A percentile compares a stretch with the other conserved stretches of the same genome.
Evolutionary conservation across 305 asterid species (phyloP).

Genomic region (Solanum hybrid): DNA sequence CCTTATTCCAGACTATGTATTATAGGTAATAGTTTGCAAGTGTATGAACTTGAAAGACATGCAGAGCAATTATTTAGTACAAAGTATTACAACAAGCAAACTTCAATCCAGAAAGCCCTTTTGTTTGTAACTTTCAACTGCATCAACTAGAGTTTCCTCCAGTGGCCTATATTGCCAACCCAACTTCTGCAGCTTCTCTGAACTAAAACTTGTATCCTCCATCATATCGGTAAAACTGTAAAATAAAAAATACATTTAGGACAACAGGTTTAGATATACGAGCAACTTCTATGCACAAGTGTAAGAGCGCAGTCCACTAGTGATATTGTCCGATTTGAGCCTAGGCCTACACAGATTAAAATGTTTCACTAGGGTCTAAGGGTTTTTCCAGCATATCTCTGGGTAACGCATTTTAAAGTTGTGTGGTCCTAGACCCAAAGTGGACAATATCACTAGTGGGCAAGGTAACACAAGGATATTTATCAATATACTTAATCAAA

Average conservation of each 20-base stretch:
- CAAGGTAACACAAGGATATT: neutral
- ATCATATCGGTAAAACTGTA: slow-evolving; percentile 46
- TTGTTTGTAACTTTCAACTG: slow-evolving; percentile 53
- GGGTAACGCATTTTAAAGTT: neutral
- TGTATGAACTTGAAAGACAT: neutral
- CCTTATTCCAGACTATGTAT: neutral
- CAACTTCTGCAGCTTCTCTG: slow-evolving; percentile 49
- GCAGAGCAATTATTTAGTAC: neutral
- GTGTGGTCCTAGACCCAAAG: neutral
- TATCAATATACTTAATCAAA: neutral
- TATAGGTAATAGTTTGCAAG: neutral
- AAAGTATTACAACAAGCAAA: neutral
- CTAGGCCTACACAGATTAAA: neutral
- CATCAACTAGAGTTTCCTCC: slow-evolving; percentile 50
- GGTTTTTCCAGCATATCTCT: neutral
- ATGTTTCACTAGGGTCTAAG: neutral
- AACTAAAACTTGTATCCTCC: slow-evolving; percentile 15
- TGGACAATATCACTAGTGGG: neutral
- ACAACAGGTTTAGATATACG: neutral
- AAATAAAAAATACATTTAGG: neutral
- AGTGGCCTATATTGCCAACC: slow-evolving; percentile 59
- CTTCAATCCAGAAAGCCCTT: slow-evolving; percentile 25
- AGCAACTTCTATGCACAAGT: neutral
- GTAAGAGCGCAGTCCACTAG: neutral
- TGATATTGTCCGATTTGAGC: neutral